These are phyloP conservation scores for Aurifilum marmelostoma DNA, from an alignment of 2,329 filamentous ascomycete genomes.

Conservation along the genomic window DNA sequence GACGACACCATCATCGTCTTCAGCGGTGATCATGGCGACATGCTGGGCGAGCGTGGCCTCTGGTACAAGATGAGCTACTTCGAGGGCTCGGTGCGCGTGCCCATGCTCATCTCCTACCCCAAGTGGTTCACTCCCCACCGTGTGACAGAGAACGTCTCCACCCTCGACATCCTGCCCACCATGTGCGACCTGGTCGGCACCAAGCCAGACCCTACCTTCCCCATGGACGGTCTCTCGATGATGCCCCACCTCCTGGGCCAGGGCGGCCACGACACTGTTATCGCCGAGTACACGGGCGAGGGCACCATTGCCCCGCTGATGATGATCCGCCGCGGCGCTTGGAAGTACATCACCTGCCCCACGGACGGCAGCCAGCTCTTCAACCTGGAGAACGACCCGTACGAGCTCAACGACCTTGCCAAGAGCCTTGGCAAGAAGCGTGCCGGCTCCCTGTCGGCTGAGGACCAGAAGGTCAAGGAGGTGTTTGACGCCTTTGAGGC, in stretches of 20 bases:
- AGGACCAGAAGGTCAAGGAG: constrained; percentile 50
- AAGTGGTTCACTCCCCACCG: constrained; percentile 74
- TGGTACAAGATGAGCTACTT: constrained; percentile 99
- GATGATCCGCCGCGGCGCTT: constrained; percentile 88
- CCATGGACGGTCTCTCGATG: constrained; percentile 83
- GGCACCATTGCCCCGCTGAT: constrained; percentile 86
- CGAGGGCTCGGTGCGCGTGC: constrained; percentile 87
- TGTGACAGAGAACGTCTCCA: constrained; percentile 84
- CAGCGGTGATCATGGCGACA: constrained; percentile 92
- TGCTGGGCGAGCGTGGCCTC: constrained; percentile 88
- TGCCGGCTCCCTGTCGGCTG: constrained; percentile 39
- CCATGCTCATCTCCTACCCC: constrained; percentile 82
- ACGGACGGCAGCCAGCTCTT: constrained; percentile 84
- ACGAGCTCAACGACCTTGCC: constrained; percentile 77
- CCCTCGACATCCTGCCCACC: constrained; percentile 86
- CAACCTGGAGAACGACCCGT: constrained; percentile 75
- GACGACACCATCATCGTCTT: constrained; percentile 92
- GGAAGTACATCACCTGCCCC: constrained; percentile 90
- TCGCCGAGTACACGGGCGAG: constrained; percentile 93
- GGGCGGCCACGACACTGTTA: constrained; percentile 80
- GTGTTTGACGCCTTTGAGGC: constrained; percentile 69
- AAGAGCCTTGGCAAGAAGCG: constrained; percentile 45
- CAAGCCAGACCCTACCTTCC: constrained; percentile 69
- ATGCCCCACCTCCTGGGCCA: constrained; percentile 73
- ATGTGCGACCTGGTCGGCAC: constrained; percentile 81